A percentile compares a stretch with the other conserved stretches of the same genome.
phyloP scores from a whole-genome alignment of 2,329 filamentous ascomycete genomes.

The Curvularia sp. region DNA sequence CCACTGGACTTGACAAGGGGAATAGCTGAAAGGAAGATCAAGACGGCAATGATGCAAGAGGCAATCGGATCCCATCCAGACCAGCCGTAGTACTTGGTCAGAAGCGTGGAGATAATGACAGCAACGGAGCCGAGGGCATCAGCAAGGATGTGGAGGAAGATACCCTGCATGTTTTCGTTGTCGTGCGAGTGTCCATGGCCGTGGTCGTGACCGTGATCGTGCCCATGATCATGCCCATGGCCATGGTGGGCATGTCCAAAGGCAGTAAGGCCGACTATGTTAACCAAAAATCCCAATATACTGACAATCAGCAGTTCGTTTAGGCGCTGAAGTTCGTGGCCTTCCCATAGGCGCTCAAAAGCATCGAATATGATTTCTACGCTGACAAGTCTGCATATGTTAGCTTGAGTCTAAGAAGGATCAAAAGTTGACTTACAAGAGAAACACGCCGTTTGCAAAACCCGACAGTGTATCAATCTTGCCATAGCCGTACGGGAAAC shows the following conservation, averaged over 20 bases:
- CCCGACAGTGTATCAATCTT: conserved; percentile 97
- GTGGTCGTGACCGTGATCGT: conserved; percentile 36
- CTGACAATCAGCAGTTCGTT: conserved; percentile 90
- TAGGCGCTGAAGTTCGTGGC: conserved; percentile 81
- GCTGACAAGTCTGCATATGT: conserved; percentile 74
- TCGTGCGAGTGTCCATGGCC: conserved; percentile 63
- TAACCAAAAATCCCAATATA: conserved; percentile 83
- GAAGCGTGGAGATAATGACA: conserved; percentile 87
- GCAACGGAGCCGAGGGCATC: conserved; percentile 94
- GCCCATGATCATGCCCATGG: conserved; percentile 59
- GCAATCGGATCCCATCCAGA: conserved; percentile 93
- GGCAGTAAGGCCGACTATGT: conserved; percentile 87
- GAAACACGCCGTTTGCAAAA: conserved; percentile 93
- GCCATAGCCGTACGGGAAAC: conserved; percentile 93
- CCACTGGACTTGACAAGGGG: conserved; percentile 87
- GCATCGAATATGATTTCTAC: conserved; percentile 96
- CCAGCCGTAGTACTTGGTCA: conserved; percentile 90
- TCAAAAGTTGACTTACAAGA: conserved; percentile 69
- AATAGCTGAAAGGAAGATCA: conserved; percentile 91
- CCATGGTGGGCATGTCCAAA: conserved; percentile 69
- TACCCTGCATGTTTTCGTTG: conserved; percentile 98
- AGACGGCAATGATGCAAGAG: conserved; percentile 87
- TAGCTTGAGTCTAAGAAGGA: conserved; percentile 11
- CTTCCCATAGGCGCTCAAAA: conserved; percentile 83
- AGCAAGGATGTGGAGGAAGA: conserved; percentile 93